Evolutionary conservation across 2,329 filamentous ascomycete genomes (phyloP), one percentile per base, ranked within the genome.

Genomic region (Colletotrichum karsti): DNA sequence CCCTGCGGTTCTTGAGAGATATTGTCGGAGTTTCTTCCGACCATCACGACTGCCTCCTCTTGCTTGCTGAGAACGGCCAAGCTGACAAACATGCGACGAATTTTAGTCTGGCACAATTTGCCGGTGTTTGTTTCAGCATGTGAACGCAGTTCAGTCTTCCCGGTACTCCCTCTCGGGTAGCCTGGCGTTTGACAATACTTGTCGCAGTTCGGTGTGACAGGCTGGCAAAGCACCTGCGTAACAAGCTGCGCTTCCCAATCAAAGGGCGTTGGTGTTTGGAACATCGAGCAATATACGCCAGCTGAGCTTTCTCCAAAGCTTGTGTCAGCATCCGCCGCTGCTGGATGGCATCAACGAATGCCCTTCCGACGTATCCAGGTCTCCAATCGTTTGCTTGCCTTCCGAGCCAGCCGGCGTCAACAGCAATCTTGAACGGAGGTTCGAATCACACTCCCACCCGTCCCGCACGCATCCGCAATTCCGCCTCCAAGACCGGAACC

Each of bases 401-500:
- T 7, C 56, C 63, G 63, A 46, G 18, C 24, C 57, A 33, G 15
- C 57, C 48, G 48, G 46, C 46, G 15, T 20, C 15, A 48, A 22
- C n/a, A 26, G 46, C n/a, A 54, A 13, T 28, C 20, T 8, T 54
- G 28, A 13, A 35, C 48, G 39, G 56, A 48, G 56, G 39, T 28
- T n/a, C n/a, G 15, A 46, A 37, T 20, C 8, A 54, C 20, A 33
- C 44, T 61, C 30, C 56, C 56, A 54, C 56, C 56, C 57, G 48
- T 62, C 30, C 63, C 63, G 54, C 51, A 24, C 28, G 24, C 61
- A 30, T 59, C 61, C 53, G 42, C 54, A 41, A 24, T 51, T 42
- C 61, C 51, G 61, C 61, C 54, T 42, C 41, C 44, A 37, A 20
- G 12, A 9, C 61, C 61, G 54, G 54, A 42, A 50, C 61, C 61